Evolutionary conservation across 116 monocot species (phyloP).

Genomic region (Phalaenopsis hybrid): DNA sequence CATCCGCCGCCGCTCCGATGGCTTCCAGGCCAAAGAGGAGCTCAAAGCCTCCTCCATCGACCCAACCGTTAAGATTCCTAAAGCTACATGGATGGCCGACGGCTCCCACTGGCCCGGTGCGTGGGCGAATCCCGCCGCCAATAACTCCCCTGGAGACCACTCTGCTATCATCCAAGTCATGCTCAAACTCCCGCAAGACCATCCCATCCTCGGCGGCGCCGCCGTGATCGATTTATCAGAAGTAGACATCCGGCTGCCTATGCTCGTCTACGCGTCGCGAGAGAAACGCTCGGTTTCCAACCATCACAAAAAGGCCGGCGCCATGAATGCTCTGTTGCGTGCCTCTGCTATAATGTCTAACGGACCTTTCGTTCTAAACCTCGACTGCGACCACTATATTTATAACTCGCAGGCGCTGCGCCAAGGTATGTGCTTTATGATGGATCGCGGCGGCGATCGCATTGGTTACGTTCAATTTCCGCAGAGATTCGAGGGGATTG

Average conservation of each 20-base stretch:
- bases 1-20: slow-evolving; percentile 63
- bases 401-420: slow-evolving; percentile 78
- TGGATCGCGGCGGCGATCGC: slow-evolving; percentile 84
- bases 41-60: not conserved
- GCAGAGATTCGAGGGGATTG: slow-evolving; percentile 93
- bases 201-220: slow-evolving; percentile 20
- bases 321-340: slow-evolving; percentile 90
- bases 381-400: slow-evolving; percentile 92
- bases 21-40: slow-evolving; percentile 64
- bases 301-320: slow-evolving; percentile 95
- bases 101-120: slow-evolving; percentile 81
- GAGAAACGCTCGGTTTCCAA: slow-evolving; percentile 86
- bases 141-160: slow-evolving; percentile 55
- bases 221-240: slow-evolving; percentile 38
- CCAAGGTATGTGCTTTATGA: slow-evolving; percentile 95
- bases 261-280: slow-evolving; percentile 81
- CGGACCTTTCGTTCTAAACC: slow-evolving; percentile 85
- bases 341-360: slow-evolving; percentile 92
- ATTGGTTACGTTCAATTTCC: slow-evolving; percentile 89
- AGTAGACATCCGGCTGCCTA: slow-evolving; percentile 64
- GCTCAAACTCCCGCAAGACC: slow-evolving; percentile 65
- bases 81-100: slow-evolving; percentile 83
- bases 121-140: slow-evolving; percentile 35
- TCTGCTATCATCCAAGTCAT: slow-evolving; percentile 78
- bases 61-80: slow-evolving; percentile 13